phyloP scores from a whole-genome alignment of 371 early-diverging fungal species.

The Lichtheimia ramosa region DNA sequence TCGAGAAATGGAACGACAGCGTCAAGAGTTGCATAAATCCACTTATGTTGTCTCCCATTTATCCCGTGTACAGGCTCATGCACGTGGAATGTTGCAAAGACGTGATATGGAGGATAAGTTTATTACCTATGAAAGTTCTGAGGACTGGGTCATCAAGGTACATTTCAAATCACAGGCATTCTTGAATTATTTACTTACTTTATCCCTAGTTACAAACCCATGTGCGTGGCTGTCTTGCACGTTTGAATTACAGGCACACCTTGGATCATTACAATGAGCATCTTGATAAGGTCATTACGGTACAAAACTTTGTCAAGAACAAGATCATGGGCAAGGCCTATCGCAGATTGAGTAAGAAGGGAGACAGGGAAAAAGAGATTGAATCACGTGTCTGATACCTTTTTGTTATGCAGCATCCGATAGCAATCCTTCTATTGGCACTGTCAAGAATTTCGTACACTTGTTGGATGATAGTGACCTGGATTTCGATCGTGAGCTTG shows the following conservation, averaged over 20 bases:
- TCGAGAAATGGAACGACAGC: slow-evolving; percentile 34
- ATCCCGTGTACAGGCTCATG: slow-evolving; percentile 63
- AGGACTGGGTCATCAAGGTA: slow-evolving; percentile 28
- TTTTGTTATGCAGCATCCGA: slow-evolving; percentile 51
- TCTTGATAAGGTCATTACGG: slow-evolving; percentile 74
- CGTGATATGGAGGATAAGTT: slow-evolving; percentile 31
- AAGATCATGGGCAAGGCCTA: slow-evolving; percentile 83
- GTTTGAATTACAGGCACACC: slow-evolving; percentile 57
- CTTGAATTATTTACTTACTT: neutral
- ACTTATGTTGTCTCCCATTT: slow-evolving; percentile 25
- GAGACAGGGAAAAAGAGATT: neutral
- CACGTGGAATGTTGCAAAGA: slow-evolving; percentile 58
- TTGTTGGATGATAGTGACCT: slow-evolving; percentile 88
- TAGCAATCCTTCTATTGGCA: slow-evolving; percentile 75
- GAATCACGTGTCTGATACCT: neutral
- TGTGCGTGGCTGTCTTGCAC: slow-evolving; percentile 63
- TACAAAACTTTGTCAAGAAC: slow-evolving; percentile 84
- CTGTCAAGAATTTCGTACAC: slow-evolving; percentile 86
- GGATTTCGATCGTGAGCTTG: slow-evolving; percentile 91
- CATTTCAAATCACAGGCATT: neutral
- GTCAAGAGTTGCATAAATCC: slow-evolving; percentile 31
- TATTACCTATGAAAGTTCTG: slow-evolving; percentile 14
- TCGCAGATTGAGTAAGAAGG: slow-evolving; percentile 68
- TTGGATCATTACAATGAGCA: slow-evolving; percentile 67
- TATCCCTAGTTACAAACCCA: slow-evolving; percentile 68